Conservation (phyloP, 768 basidiomycete species). For the Tricholoma hemisulphureum region DNA sequence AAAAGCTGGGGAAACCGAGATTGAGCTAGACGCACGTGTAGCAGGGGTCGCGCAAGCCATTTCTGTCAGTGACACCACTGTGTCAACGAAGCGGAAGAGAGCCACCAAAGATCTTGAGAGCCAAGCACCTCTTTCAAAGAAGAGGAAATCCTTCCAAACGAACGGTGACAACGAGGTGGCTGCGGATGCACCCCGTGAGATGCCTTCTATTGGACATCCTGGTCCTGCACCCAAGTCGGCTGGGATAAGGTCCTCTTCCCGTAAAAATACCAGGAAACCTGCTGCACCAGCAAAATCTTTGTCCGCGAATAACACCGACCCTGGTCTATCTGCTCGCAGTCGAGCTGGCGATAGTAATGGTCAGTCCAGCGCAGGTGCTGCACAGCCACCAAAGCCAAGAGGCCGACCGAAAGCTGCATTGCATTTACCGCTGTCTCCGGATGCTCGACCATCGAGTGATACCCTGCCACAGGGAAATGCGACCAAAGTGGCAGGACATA, state of each 20-base stretch:
- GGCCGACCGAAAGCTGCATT: not conserved
- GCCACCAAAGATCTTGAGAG: not conserved
- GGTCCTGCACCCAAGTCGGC: not conserved
- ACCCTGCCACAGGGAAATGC: not conserved
- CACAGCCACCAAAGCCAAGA: not conserved
- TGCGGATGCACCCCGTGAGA: not conserved
- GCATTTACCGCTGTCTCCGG: not conserved
- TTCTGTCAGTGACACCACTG: not conserved
- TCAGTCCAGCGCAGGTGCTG: not conserved
- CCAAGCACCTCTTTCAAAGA: conserved; percentile 7
- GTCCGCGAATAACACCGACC: not conserved
- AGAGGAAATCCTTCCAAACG: conserved; percentile 7
- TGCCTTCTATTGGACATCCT: not conserved
- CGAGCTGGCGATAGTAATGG: not conserved
- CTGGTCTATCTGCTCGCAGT: not conserved
- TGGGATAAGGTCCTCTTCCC: not conserved
- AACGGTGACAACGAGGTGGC: not conserved
- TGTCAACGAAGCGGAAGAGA: conserved; percentile 1
- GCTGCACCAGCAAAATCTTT: not conserved
- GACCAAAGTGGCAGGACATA: not conserved
- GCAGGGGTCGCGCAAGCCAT: not conserved
- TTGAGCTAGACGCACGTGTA: not conserved
- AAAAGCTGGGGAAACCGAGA: conserved; percentile 9
- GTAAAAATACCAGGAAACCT: not conserved
- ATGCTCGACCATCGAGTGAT: not conserved